These are phyloP conservation scores for Colletotrichum cereale DNA, from an alignment of 2,329 filamentous ascomycete genomes.

Conservation along the genomic window DNA sequence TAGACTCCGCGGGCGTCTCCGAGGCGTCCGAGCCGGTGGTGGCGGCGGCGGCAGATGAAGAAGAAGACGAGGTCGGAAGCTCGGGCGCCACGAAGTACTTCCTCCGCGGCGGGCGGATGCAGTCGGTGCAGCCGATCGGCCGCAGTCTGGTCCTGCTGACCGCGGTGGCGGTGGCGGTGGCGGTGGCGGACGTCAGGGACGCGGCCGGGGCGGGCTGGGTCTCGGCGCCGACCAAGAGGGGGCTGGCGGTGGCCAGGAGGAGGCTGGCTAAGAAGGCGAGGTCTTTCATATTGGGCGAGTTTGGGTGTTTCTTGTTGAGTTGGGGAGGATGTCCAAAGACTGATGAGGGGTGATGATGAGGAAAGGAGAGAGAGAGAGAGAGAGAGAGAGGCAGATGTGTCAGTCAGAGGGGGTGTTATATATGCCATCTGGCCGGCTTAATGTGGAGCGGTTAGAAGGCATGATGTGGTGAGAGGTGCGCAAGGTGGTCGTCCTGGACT, in stretches of 20 bases:
- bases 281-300: not conserved
- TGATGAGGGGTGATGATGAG: not conserved
- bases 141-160: not conserved
- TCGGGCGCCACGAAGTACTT: not conserved
- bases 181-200: not conserved
- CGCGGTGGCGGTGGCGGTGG: not conserved
- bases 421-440: not conserved
- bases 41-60: not conserved
- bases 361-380: not conserved
- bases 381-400: not conserved
- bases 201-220: not conserved
- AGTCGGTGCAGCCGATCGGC: not conserved
- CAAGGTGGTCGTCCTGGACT: not conserved
- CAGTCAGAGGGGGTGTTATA: not conserved
- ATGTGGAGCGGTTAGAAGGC: not conserved
- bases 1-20: not conserved
- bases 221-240: not conserved
- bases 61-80: not conserved
- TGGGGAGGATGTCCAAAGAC: not conserved
- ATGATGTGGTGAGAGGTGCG: not conserved
- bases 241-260: constrained; percentile 3
- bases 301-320: not conserved
- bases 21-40: not conserved
- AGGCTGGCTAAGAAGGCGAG: not conserved
- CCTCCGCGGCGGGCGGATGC: not conserved